A percentile compares a stretch with the other conserved stretches of the same genome.
Evolutionary conservation across 2,329 filamentous ascomycete species (phyloP).

Genomic region (Pseudocercospora crystallina): DNA sequence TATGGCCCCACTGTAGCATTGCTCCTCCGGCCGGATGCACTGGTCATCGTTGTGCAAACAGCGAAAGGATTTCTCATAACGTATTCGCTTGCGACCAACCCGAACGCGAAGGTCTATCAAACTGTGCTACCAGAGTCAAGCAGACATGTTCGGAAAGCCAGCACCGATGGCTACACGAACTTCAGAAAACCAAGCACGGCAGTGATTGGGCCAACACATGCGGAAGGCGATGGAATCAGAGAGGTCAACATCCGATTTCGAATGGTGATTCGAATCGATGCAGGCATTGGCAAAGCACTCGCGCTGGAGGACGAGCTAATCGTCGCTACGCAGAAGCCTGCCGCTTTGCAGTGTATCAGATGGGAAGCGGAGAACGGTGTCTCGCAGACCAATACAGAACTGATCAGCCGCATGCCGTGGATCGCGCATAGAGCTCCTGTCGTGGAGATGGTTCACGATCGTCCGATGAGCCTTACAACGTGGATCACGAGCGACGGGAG

Average conservation of each 20-base stretch:
- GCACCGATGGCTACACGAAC: conserved; percentile 37
- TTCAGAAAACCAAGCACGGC: conserved; percentile 23
- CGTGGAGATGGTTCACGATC: conserved; percentile 84
- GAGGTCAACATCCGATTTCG: conserved; percentile 90
- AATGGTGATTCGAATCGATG: conserved; percentile 98
- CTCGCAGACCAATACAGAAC: conserved; percentile 84
- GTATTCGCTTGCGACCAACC: conserved; percentile 85
- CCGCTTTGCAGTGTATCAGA: conserved; percentile 93
- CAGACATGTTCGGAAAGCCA: conserved; percentile 52
- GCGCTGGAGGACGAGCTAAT: conserved; percentile 91
- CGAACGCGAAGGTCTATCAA: conserved; percentile 79
- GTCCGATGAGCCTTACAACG: conserved; percentile 91
- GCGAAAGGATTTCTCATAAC: conserved; percentile 85
- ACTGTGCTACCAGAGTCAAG: conserved; percentile 67
- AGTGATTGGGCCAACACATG: conserved; percentile 58
- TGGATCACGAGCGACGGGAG: conserved; percentile 89
- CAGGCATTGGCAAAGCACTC: conserved; percentile 82
- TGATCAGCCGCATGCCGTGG: conserved; percentile 84
- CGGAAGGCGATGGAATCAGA: conserved; percentile 76
- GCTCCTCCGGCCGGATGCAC: conserved; percentile 84
- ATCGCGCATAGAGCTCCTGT: conserved; percentile 75
- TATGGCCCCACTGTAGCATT: conserved; percentile 86
- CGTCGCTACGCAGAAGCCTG: conserved; percentile 85
- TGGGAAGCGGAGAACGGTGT: conserved; percentile 84
- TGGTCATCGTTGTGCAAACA: conserved; percentile 89